These are phyloP conservation scores for Amylocystis lapponica DNA, from an alignment of 768 basidiomycete genomes.

Conservation along the genomic window DNA sequence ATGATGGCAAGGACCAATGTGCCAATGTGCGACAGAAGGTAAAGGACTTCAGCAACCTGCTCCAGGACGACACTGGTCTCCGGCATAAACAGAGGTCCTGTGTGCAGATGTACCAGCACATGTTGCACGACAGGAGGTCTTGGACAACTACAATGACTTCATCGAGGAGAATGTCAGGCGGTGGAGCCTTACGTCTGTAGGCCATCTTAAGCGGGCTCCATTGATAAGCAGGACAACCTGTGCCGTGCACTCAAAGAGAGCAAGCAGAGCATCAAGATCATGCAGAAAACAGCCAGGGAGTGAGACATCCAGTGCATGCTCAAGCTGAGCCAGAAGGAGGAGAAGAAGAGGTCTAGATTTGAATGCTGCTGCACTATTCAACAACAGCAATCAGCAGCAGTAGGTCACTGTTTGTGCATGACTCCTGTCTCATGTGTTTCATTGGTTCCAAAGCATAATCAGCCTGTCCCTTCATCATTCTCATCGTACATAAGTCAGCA, in stretches of 20 bases:
- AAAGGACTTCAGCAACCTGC: slow-evolving; percentile 90
- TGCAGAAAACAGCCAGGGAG: slow-evolving; percentile 54
- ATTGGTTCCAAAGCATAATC: too few species aligned
- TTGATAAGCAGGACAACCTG: slow-evolving; percentile 72
- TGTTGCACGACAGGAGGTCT: slow-evolving; percentile 44
- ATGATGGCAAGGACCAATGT: slow-evolving; percentile 88
- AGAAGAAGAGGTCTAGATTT: slow-evolving; percentile 68
- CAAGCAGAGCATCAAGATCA: slow-evolving; percentile 63
- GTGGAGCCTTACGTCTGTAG: slow-evolving; percentile 16
- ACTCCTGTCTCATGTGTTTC: too few species aligned
- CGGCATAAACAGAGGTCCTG: slow-evolving; percentile 71
- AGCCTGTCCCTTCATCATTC: too few species aligned
- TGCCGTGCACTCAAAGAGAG: slow-evolving; percentile 79
- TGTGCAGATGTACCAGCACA: slow-evolving; percentile 86
- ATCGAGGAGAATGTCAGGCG: slow-evolving; percentile 25
- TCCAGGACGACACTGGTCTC: slow-evolving; percentile 75
- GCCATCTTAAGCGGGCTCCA: not conserved
- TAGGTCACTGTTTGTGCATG: too few species aligned
- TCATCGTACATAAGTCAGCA: too few species aligned
- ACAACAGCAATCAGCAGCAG: slow-evolving; percentile 8
- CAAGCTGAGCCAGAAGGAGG: slow-evolving; percentile 82
- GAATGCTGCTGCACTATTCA: slow-evolving; percentile 32
- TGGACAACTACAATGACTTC: slow-evolving; percentile 36
- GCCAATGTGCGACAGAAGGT: slow-evolving; percentile 94
- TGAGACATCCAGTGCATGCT: slow-evolving; percentile 74